Base-by-base conservation (phyloP, 78 protist species). In the Guillardia theta region DNA sequence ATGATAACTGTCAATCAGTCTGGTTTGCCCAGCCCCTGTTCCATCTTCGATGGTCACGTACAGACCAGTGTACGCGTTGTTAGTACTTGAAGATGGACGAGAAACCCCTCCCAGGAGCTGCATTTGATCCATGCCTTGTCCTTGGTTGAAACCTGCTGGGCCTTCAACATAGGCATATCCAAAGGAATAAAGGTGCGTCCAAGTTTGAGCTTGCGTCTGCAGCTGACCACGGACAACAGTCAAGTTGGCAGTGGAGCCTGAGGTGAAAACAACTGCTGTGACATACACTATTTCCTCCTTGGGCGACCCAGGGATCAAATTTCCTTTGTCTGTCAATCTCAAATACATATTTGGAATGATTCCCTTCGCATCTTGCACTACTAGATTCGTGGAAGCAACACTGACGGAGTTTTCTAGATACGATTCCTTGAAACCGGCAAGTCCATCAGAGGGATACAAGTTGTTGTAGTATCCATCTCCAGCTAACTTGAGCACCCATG, bases 381-480 rank as follows among this genome's bases (percentile, higher is more conserved):
- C 62, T 18, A 53, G 62, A 24, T 36, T 24, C 9, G 1, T 24
- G 41, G 36, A 36, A 43, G 6, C 6, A 18, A 33, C 41, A 70
- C 41, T 70, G 33, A 33, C 1, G n/a, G 36, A 36, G 83, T 6
- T 1, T 4, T 24, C 33, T 43, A 33, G 1, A 3, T 4, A 9
- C 3, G 83, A 36, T 12, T 70, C 36, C 45, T 70, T 43, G 22
- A 33, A 70, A 22, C 36, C 10, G 36, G 46, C 83, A 3, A 70
- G 36, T 1, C 83, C 83, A 36, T 70, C 36, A 24, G 83, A 36
- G 41, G 83, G 36, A 33, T 70, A 70, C 36, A 70, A 10, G 45
- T 70, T 70, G 83, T 33, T 70, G 83, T 70, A 70, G 41, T 70
- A 70, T 24, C 83, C 83, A 24, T 70, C 83, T 36, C 83, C 83